These are phyloP conservation scores for Macrolepiota fuliginosa DNA, from an alignment of 768 basidiomycete genomes.

Conservation along the genomic window DNA sequence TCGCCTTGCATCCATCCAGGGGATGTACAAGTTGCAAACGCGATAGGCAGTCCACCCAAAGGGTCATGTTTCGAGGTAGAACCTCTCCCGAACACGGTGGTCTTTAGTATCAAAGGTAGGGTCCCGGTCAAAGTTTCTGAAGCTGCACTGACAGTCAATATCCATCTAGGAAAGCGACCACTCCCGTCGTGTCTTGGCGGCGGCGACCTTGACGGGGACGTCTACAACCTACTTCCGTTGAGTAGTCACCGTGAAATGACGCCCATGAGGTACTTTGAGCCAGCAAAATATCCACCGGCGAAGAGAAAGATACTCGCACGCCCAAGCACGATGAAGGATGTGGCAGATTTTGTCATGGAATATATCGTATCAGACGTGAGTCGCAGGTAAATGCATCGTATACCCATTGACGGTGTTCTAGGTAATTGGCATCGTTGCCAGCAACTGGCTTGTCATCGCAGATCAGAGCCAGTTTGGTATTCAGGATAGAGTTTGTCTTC, in stretches of 20 bases:
- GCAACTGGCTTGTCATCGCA: constrained; percentile 60
- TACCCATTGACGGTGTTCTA: constrained; percentile 18
- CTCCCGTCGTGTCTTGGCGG: constrained; percentile 62
- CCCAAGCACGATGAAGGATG: constrained; percentile 55
- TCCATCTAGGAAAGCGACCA: constrained; percentile 47
- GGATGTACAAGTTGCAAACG: constrained; percentile 53
- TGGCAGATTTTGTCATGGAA: constrained; percentile 66
- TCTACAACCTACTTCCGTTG: constrained; percentile 49
- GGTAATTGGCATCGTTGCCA: constrained; percentile 59
- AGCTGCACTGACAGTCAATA: background rate
- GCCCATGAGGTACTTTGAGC: constrained; percentile 22
- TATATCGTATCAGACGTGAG: constrained; percentile 61
- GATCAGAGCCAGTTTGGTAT: constrained; percentile 48
- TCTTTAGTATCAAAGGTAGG: constrained; percentile 57
- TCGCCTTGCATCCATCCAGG: constrained; percentile 70
- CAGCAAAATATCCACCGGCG: constrained; percentile 50
- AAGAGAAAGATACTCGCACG: constrained; percentile 38
- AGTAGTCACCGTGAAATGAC: constrained; percentile 31
- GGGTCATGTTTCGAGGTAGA: constrained; percentile 50
- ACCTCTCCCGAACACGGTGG: constrained; percentile 54
- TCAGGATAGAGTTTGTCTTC: constrained; percentile 47
- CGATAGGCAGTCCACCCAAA: constrained; percentile 53
- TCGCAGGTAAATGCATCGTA: background rate
- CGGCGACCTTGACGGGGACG: constrained; percentile 67
- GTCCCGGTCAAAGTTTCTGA: constrained; percentile 1